These are phyloP conservation scores for Fusarium nurragi DNA, from an alignment of 2,329 filamentous ascomycete species.

Conservation along the genomic window DNA sequence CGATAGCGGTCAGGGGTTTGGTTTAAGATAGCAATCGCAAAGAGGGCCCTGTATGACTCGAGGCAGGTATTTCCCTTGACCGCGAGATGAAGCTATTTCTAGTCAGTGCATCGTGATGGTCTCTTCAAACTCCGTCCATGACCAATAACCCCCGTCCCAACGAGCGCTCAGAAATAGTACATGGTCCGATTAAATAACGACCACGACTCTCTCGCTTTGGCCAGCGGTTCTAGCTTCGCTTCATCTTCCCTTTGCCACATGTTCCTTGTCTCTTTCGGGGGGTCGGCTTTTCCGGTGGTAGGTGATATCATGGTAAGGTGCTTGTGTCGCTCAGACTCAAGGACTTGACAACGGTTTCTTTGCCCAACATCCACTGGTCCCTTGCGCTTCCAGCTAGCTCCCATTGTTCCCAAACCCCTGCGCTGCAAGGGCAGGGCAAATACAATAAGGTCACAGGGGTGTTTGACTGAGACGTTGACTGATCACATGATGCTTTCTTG, in stretches of 20 bases:
- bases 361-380: neutral
- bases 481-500: conserved; percentile 19
- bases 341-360: conserved; percentile 11
- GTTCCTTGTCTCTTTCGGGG: neutral
- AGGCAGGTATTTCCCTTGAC: neutral
- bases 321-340: conserved; percentile 12
- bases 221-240: neutral
- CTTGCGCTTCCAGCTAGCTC: conserved; percentile 1
- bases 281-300: conserved; percentile 1
- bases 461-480: neutral
- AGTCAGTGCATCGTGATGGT: neutral
- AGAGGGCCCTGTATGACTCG: neutral
- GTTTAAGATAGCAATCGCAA: neutral
- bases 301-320: conserved; percentile 8
- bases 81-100: conserved; percentile 7
- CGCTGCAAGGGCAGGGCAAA: conserved; percentile 5
- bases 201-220: conserved; percentile 6
- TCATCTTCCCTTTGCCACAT: neutral
- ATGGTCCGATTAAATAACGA: conserved; percentile 17
- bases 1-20: conserved; percentile 1
- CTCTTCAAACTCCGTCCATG: neutral
- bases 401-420: conserved; percentile 9
- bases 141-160: neutral
- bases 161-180: neutral
- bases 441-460: neutral